These are phyloP conservation scores for Trichosporon sp. DNA, from an alignment of 1,284 basidiomycete genomes.

Conservation along the genomic window DNA sequence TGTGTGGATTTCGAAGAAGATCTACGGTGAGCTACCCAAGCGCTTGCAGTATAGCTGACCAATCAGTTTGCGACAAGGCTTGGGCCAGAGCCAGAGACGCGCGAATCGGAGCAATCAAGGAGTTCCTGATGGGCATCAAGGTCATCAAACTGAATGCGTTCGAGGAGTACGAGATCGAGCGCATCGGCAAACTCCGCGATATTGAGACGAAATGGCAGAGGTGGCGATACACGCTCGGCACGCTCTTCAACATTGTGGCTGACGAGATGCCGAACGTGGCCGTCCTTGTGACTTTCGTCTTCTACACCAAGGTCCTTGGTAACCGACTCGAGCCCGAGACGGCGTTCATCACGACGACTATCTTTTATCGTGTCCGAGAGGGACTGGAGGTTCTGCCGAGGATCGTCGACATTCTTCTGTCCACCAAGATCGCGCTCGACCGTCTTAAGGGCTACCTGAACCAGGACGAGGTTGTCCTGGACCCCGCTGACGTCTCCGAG, in stretches of 20 bases:
- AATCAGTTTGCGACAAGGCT: conserved; percentile 38
- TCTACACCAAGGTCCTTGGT: conserved; percentile 43
- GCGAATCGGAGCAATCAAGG: conserved; percentile 43
- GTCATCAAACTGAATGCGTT: conserved; percentile 50
- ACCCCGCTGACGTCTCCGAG: conserved; percentile 15
- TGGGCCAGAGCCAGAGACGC: conserved; percentile 40
- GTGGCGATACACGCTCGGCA: conserved; percentile 47
- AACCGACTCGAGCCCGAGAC: conserved; percentile 37
- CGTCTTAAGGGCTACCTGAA: conserved; percentile 39
- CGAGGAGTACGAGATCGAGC: conserved; percentile 35
- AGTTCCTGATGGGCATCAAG: conserved; percentile 44
- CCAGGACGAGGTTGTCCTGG: conserved; percentile 34
- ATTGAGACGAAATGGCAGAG: conserved; percentile 47
- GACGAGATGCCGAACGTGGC: conserved; percentile 39
- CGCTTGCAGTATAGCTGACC: conserved; percentile 1
- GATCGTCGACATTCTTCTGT: conserved; percentile 31
- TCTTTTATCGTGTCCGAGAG: conserved; percentile 36
- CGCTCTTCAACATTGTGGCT: conserved; percentile 46
- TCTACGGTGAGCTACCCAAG: conserved; percentile 37
- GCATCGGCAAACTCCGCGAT: conserved; percentile 33
- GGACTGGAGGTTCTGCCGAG: conserved; percentile 33
- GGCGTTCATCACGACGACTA: conserved; percentile 39
- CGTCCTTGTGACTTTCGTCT: conserved; percentile 39
- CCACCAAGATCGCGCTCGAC: conserved; percentile 37
- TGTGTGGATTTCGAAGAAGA: conserved; percentile 30